Conservation (phyloP, 2,329 filamentous ascomycete genomes). For the Cryphonectria japonica region DNA sequence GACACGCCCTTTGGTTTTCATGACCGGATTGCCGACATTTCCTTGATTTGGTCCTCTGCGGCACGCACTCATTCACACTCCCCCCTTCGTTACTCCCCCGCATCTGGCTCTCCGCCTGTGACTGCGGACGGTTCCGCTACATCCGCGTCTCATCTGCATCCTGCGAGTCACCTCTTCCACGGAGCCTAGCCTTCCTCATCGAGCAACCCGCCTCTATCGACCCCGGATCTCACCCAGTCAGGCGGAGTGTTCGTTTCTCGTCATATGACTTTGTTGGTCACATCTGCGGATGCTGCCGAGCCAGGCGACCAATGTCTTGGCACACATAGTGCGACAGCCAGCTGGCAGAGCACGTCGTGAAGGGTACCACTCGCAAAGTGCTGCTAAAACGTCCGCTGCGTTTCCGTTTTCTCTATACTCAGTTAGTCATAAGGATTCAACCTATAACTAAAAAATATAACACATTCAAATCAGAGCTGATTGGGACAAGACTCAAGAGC, state of each 20-base stretch:
- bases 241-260: background rate
- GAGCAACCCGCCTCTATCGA: background rate
- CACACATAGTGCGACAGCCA: background rate
- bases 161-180: background rate
- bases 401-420: background rate
- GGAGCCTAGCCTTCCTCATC: slow-evolving; percentile 1
- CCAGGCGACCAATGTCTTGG: background rate
- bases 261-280: background rate
- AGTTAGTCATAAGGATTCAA: background rate
- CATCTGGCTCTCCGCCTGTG: background rate
- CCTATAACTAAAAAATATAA: background rate
- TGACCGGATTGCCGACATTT: slow-evolving; percentile 1
- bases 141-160: background rate
- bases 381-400: background rate
- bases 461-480: background rate
- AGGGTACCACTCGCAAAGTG: background rate
- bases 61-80: background rate
- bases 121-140: background rate
- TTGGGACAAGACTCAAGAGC: background rate
- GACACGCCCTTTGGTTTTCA: background rate
- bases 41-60: background rate
- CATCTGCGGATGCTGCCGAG: background rate
- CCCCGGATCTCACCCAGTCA: background rate
- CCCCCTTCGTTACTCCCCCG: no score
- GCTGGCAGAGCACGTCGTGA: slow-evolving; percentile 4